These are phyloP conservation scores for Gnetum montanum DNA, from an alignment of 75 land plant species.

Conservation along the genomic window DNA sequence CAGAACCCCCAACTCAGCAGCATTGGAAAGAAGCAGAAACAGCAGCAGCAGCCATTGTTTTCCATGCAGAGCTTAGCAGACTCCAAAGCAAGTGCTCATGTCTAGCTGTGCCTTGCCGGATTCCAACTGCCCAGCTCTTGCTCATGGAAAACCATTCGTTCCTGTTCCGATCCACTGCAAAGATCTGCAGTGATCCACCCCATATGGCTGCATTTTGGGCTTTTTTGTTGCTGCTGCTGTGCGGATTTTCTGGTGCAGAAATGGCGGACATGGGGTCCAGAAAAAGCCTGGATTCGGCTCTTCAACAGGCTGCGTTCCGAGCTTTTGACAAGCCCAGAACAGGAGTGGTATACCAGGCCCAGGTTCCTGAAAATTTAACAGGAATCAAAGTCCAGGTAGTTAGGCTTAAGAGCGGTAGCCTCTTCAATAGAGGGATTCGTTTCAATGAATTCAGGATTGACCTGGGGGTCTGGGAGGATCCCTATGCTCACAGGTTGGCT, in stretches of 20 bases:
- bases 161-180: neutral
- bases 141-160: neutral
- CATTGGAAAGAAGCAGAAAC: no score
- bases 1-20: neutral
- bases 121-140: neutral
- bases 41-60: no score
- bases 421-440: slow-evolving; percentile 32
- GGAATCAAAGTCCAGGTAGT: slow-evolving; percentile 36
- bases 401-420: slow-evolving; percentile 67
- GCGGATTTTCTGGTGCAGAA: slow-evolving; percentile 3
- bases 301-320: slow-evolving; percentile 48
- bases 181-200: neutral
- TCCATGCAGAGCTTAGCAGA: neutral
- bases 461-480: slow-evolving; percentile 22
- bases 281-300: slow-evolving; percentile 30
- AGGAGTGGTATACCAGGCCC: slow-evolving; percentile 34
- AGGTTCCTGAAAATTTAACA: slow-evolving; percentile 35
- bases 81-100: neutral
- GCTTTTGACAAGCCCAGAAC: slow-evolving; percentile 44
- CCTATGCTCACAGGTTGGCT: slow-evolving; percentile 45
- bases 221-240: neutral
- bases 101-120: neutral
- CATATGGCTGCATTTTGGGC: neutral
- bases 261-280: slow-evolving; percentile 6
- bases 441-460: slow-evolving; percentile 47